Evolutionary conservation across 768 basidiomycete species (phyloP), one percentile per base, ranked within the genome.

Genomic region (Serpula lacrymans): DNA sequence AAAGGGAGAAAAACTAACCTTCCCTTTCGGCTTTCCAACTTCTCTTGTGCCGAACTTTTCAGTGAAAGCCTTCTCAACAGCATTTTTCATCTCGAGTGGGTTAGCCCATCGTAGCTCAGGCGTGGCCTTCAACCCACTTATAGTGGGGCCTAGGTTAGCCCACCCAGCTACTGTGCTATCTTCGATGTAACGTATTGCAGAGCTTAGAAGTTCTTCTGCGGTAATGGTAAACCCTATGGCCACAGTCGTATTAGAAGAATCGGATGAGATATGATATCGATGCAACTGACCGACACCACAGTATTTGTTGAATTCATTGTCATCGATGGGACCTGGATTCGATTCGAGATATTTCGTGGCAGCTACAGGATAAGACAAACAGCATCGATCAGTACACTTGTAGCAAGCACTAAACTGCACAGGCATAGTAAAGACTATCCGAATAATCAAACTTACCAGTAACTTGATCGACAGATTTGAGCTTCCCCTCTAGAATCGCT

Each of bases 381-480:
- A n/a, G n/a, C n/a, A n/a, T n/a, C n/a, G n/a, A n/a, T n/a, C n/a
- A n/a, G 30, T 25, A 9, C 12, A 14, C 33, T n/a, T 45, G 27
- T 23, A 37, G 41, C 18, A 11, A 45, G 42, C 14, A 39, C n/a
- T 32, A 13, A 18, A 12, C 5, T 20, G 11, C 41, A 13, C n/a
- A n/a, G 23, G 31, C 8, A 33, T 18, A 37, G 27, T 11, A 13
- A 23, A 12, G 25, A n/a, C n/a, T n/a, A 14, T 23, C 24, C 24
- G 34, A 49, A 14, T 31, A 28, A 23, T 20, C 36, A 9, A 26
- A 62, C 82, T 51, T 53, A 92, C 94, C 94, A 39, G 77, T 70
- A 18, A 96, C 80, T 70, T 97, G 94, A 59, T 97, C 95, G 3
- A 79, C 74, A 24, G 75, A 79, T 64, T 84, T 88, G 43, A 98